Percentiles rank a stretch among this genome's conserved stretches.
Conservation (phyloP, 2,329 filamentous ascomycete species). For the Curvularia eragrostidis region DNA sequence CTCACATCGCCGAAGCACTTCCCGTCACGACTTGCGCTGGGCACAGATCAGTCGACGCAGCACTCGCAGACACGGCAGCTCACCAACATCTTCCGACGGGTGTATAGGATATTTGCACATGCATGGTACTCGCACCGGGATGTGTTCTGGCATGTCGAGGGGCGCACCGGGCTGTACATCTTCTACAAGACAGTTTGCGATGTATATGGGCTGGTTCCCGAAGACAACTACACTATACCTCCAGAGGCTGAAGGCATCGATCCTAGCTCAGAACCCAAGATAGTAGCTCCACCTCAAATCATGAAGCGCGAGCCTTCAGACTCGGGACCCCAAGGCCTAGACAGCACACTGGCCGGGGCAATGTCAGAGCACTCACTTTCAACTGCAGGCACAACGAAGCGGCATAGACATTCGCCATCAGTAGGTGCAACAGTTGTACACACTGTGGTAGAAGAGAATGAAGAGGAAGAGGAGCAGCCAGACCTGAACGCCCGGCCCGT, state of each 20-base stretch:
- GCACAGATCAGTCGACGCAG: constrained; percentile 49
- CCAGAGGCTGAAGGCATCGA: constrained; percentile 84
- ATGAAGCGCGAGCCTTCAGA: constrained; percentile 47
- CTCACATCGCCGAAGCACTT: constrained; percentile 96
- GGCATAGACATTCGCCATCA: constrained; percentile 83
- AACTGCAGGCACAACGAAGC: constrained; percentile 74
- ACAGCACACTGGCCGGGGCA: constrained; percentile 32
- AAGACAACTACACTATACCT: constrained; percentile 95
- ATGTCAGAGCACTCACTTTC: constrained; percentile 56
- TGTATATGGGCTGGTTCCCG: constrained; percentile 83
- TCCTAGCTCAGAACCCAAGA: constrained; percentile 54
- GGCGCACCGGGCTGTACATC: constrained; percentile 88
- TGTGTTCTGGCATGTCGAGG: constrained; percentile 94
- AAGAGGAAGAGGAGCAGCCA: constrained; percentile 66
- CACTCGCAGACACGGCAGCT: constrained; percentile 76
- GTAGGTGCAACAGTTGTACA: constrained; percentile 75
- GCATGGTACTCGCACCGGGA: constrained; percentile 98
- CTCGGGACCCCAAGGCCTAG: constrained; percentile 28
- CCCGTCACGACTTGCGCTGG: constrained; percentile 77
- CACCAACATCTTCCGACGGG: constrained; percentile 90
- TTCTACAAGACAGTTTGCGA: constrained; percentile 98
- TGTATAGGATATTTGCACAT: constrained; percentile 97
- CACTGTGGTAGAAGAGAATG: constrained; percentile 82
- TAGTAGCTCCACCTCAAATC: constrained; percentile 40
- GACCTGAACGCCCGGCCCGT: constrained; percentile 21